Percentiles rank a stretch among this genome's conserved stretches.
These are phyloP conservation scores for Collybiopsis confluens DNA, from an alignment of 768 basidiomycete species.

Conservation along the genomic window DNA sequence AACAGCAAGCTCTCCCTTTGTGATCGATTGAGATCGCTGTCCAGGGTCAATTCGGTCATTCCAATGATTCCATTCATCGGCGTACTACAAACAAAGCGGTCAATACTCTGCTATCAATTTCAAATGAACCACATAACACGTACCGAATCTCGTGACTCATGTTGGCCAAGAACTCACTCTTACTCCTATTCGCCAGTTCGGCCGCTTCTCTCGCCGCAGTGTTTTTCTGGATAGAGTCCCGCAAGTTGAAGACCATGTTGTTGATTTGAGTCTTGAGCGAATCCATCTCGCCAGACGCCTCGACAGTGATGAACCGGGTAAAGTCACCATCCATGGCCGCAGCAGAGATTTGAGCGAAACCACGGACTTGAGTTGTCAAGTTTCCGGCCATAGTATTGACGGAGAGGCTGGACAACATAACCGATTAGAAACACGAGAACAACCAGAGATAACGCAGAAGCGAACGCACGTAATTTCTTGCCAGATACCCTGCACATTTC, in stretches of 20 bases:
- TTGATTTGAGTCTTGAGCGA: constrained; percentile 98
- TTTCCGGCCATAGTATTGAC: constrained; percentile 98
- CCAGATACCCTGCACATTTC: constrained; percentile 97
- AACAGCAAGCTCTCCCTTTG: constrained; percentile 94
- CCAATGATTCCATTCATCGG: constrained; percentile 99
- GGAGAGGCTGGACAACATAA: constrained; percentile 80
- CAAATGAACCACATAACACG: constrained; percentile 22
- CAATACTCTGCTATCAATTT: neutral
- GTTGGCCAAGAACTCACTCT: constrained; percentile 98
- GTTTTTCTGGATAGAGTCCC: constrained; percentile 98
- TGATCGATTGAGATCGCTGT: constrained; percentile 90
- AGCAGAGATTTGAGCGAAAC: constrained; percentile 97
- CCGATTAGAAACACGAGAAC: too few relatives aligned
- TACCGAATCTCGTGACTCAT: constrained; percentile 97
- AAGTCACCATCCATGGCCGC: constrained; percentile 99
- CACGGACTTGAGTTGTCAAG: constrained; percentile 96
- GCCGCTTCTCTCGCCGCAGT: constrained; percentile 96
- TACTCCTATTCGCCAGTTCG: constrained; percentile 94
- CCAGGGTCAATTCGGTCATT: constrained; percentile 98
- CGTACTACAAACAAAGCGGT: constrained; percentile 52
- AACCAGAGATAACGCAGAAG: neutral
- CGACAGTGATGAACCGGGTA: constrained; percentile 98
- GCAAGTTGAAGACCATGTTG: constrained; percentile 97
- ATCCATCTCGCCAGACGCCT: constrained; percentile 98
- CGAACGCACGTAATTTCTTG: constrained; percentile 89